Base-by-base conservation (phyloP, 2,329 filamentous ascomycete species). In the Diaporthe sp. region DNA sequence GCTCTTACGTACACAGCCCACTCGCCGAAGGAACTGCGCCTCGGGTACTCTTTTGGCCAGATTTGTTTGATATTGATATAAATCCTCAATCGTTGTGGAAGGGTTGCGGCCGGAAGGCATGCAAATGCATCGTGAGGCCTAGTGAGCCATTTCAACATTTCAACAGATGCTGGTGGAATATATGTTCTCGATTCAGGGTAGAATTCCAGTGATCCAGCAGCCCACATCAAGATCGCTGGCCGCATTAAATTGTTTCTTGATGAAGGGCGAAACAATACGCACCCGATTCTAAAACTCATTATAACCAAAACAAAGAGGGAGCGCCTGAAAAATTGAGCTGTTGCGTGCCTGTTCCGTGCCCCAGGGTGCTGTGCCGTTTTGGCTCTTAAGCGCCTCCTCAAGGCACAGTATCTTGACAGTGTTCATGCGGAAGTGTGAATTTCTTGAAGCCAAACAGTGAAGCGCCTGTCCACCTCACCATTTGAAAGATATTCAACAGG, bases 351-450 rank as follows among this genome's bases (percentile, higher is more conserved):
- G 15, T 42, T 6, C 12, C 25, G 37, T n/a, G n/a, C n/a, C n/a
- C n/a, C n/a, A n/a, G n/a, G n/a, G n/a, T n/a, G n/a, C n/a, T n/a
- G n/a, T n/a, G n/a, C n/a, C n/a, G n/a, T n/a, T n/a, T n/a, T n/a
- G n/a, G n/a, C 9, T 20, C n/a, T 28, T 7, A 4, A 20, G 37
- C n/a, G 15, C 1, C n/a, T 28, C 1, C 1, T 28, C 1, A 6
- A 28, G 25, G 5, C n/a, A 20, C 6, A 20, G 6, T 9, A 28
- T 63, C 15, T 28, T 20, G 37, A 6, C n/a, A 44, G 10, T 60
- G 4, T 8, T 28, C 5, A 4, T 39, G 57, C 34, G 3, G 22
- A 25, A 25, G 34, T 8, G 8, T 25, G 6, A 15, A 8, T 1
- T 25, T 12, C 37, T 20, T 0, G 3, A 20, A 15, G 6, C 13